Conservation (phyloP, 108 stramenopile genomes). For the Skeletonema potamos region DNA sequence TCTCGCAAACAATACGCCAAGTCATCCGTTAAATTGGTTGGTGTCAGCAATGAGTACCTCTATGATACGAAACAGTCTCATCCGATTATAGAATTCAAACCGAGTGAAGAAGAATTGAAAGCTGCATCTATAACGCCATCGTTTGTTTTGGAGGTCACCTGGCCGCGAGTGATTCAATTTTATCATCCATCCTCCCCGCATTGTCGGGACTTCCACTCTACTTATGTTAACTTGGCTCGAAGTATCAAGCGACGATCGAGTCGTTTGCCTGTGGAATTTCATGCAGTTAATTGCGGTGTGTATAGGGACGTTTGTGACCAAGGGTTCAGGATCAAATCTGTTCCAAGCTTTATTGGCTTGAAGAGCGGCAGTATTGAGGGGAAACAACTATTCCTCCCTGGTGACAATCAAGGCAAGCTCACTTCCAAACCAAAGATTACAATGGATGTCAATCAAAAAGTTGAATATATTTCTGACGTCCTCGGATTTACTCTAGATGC, state of each 20-base stretch:
- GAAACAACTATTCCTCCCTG: constrained; percentile 5
- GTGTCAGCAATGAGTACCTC: too few relatives aligned
- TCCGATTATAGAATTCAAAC: constrained; percentile 38
- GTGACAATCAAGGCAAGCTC: constrained; percentile 1
- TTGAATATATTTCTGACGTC: constrained; percentile 3
- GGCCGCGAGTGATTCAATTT: constrained; percentile 48
- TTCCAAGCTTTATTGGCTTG: constrained; percentile 40
- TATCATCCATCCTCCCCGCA: constrained; percentile 44
- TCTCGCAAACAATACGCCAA: background rate
- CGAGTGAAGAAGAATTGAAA: constrained; percentile 25
- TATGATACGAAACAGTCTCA: constrained; percentile 33
- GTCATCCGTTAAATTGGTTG: too few relatives aligned
- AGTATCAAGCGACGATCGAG: constrained; percentile 30
- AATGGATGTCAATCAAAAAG: constrained; percentile 12
- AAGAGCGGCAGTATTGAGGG: constrained; percentile 42
- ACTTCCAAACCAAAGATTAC: constrained; percentile 13
- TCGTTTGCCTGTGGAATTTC: constrained; percentile 46
- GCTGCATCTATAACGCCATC: constrained; percentile 35
- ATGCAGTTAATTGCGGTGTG: constrained; percentile 43
- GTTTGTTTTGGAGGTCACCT: constrained; percentile 54
- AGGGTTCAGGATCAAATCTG: constrained; percentile 34
- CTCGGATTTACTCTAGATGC: constrained; percentile 6
- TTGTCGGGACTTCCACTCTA: constrained; percentile 30
- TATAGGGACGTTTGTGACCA: constrained; percentile 42
- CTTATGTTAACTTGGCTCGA: constrained; percentile 33